Evolutionary conservation across 331 rosid species (phyloP), one percentile per base, ranked within the genome.

Genomic region (Acacia concinna): DNA sequence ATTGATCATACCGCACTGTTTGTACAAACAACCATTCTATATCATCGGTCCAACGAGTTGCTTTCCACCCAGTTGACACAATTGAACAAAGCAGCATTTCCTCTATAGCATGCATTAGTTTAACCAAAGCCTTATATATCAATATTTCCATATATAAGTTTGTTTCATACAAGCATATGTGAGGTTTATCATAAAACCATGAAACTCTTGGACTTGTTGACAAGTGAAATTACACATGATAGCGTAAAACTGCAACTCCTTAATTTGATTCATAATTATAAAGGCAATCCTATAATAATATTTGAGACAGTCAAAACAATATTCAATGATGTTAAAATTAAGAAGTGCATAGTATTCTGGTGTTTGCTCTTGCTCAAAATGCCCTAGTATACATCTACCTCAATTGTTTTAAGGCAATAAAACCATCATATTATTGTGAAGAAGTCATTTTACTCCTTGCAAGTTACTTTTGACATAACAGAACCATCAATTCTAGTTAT

Each of bases 21-120:
- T 28, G 96, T 89, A 85, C 90, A 92, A 81, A 92, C 93, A 57
- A 89, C 97, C 69, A 89, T 89, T 35, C 96, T 96, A 77, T 89
- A 92, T 79, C 96, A 96, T 32, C 97, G 96, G 79, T 92, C 97
- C 97, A 94, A 90, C 25, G 97, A 92, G 79, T 80, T 87, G 83
- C 97, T 90, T 85, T 92, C 97, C 68, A 90, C 96, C 97, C 94
- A 90, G 21, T 92, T 92, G 86, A 90, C 94, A 85, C 96, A 90
- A 85, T 90, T 92, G 85, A 92, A 88, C 77, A 92, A 82, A 76
- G 96, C 97, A 47, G 97, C 96, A 57, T 92, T 92, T 77, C 97
- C 97, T 25, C 97, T 96, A 78, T 92, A 92, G 89, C 97, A 92
- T 32, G 96, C 96, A 75, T 92, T 89, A n/a, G 94, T 82, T 77